Evolutionary conservation across 345 rosid genomes (phyloP).

Genomic region (Pugionium cornutum): DNA sequence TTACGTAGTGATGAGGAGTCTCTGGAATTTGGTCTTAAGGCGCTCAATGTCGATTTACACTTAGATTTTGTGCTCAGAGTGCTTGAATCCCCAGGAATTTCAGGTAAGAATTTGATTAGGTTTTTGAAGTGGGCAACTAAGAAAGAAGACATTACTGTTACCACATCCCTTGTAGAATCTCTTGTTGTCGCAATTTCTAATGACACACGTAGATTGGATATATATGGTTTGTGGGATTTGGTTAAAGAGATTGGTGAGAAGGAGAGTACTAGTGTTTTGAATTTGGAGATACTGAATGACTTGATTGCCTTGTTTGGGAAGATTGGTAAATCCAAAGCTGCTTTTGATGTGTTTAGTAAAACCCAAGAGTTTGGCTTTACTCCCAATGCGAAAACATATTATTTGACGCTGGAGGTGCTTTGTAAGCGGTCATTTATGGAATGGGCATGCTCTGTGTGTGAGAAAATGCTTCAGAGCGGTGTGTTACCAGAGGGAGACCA

Average conservation of each 20-base stretch:
- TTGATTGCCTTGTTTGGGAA: conserved; percentile 61
- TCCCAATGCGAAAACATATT: conserved; percentile 55
- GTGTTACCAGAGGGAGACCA: conserved; percentile 49
- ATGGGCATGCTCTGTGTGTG: conserved; percentile 61
- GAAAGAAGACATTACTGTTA: conserved; percentile 40
- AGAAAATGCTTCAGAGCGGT: conserved; percentile 60
- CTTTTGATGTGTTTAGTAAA: conserved; percentile 65
- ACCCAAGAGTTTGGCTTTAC: conserved; percentile 56
- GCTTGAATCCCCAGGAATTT: conserved; percentile 52
- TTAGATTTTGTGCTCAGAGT: conserved; percentile 57
- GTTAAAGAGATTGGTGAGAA: conserved; percentile 57
- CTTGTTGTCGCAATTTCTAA: conserved; percentile 50
- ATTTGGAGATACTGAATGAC: conserved; percentile 52
- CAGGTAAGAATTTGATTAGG: conserved; percentile 58
- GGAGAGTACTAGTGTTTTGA: conserved; percentile 38
- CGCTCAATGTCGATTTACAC: conserved; percentile 44
- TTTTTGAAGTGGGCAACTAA: conserved; percentile 63
- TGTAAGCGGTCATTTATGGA: conserved; percentile 53
- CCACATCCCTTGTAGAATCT: conserved; percentile 46
- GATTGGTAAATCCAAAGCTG: conserved; percentile 71
- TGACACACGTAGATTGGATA: conserved; percentile 50
- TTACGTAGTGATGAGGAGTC: conserved; percentile 66
- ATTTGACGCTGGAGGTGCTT: conserved; percentile 62
- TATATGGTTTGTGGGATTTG: conserved; percentile 70
- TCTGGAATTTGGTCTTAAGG: conserved; percentile 55